Conservation (phyloP, 768 basidiomycete genomes). For the Scleroderma bovista region DNA sequence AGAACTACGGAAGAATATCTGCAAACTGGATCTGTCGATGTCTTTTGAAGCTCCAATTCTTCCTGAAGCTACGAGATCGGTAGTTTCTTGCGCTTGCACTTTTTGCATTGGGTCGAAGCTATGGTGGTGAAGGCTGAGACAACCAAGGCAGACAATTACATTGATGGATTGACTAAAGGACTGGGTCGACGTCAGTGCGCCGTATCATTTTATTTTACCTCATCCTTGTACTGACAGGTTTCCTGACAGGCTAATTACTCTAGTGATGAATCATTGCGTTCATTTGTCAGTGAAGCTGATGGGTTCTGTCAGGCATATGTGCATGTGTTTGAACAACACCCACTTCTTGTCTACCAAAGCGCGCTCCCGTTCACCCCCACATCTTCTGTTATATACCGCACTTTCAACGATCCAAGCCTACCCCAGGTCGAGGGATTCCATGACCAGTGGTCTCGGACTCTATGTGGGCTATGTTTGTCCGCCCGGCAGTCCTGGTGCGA, state of each 20-base stretch:
- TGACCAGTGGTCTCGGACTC: slow-evolving; percentile 29
- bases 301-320: slow-evolving; percentile 28
- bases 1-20: slow-evolving; percentile 22
- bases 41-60: slow-evolving; percentile 11
- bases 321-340: slow-evolving; percentile 28
- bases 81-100: slow-evolving; percentile 17
- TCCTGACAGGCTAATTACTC: slow-evolving; percentile 9
- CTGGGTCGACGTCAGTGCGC: slow-evolving; percentile 20
- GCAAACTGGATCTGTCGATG: slow-evolving; percentile 15
- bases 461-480: slow-evolving; percentile 20
- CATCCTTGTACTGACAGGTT: background rate
- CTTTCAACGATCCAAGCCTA: slow-evolving; percentile 20
- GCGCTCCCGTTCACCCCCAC: slow-evolving; percentile 29
- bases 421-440: slow-evolving; percentile 25
- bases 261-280: slow-evolving; percentile 13
- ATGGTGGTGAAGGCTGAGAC: slow-evolving; percentile 27
- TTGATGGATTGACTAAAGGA: slow-evolving; percentile 20
- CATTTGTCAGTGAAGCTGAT: slow-evolving; percentile 21
- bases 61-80: slow-evolving; percentile 17
- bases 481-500: slow-evolving; percentile 22
- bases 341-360: slow-evolving; percentile 26
- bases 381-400: slow-evolving; percentile 17
- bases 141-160: slow-evolving; percentile 28
- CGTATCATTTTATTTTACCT: background rate
- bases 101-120: slow-evolving; percentile 31